Conservation (phyloP, 2,329 filamentous ascomycete genomes). For the Pestalotiopsis fici region DNA sequence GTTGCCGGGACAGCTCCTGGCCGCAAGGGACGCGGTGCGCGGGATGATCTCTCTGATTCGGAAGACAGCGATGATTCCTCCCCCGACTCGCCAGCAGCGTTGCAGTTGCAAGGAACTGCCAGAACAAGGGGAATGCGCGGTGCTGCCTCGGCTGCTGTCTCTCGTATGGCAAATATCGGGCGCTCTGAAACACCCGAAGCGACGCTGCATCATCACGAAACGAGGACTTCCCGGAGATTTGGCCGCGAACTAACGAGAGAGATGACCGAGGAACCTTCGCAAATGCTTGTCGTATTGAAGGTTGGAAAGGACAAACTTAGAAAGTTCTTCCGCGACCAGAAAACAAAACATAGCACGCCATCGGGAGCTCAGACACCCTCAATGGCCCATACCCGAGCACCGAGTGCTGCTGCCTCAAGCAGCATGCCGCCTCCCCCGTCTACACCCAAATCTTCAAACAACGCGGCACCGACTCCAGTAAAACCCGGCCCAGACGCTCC, state of each 20-base stretch:
- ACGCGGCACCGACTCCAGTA: slow-evolving; percentile 16
- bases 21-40: slow-evolving; percentile 55
- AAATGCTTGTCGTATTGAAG: slow-evolving; percentile 73
- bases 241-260: slow-evolving; percentile 68
- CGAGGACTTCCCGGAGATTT: slow-evolving; percentile 64
- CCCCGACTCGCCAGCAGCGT: slow-evolving; percentile 80
- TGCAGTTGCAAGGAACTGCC: slow-evolving; percentile 75
- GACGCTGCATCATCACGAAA: slow-evolving; percentile 70
- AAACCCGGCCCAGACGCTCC: slow-evolving; percentile 27
- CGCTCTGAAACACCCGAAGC: slow-evolving; percentile 90
- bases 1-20: slow-evolving; percentile 57
- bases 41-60: slow-evolving; percentile 78
- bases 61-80: slow-evolving; percentile 89
- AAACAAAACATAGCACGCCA: slow-evolving; percentile 40
- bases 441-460: slow-evolving; percentile 27
- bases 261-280: slow-evolving; percentile 75
- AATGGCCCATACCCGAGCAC: slow-evolving; percentile 49
- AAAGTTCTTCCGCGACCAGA: slow-evolving; percentile 60
- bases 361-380: slow-evolving; percentile 44
- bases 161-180: slow-evolving; percentile 78
- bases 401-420: slow-evolving; percentile 37
- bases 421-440: slow-evolving; percentile 33
- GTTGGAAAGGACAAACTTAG: slow-evolving; percentile 72
- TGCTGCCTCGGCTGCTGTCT: slow-evolving; percentile 82
- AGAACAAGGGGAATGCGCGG: slow-evolving; percentile 87